A percentile compares a stretch with the other conserved stretches of the same genome.
These are phyloP conservation scores for Suillus americanus DNA, from an alignment of 768 basidiomycete species.

Conservation along the genomic window DNA sequence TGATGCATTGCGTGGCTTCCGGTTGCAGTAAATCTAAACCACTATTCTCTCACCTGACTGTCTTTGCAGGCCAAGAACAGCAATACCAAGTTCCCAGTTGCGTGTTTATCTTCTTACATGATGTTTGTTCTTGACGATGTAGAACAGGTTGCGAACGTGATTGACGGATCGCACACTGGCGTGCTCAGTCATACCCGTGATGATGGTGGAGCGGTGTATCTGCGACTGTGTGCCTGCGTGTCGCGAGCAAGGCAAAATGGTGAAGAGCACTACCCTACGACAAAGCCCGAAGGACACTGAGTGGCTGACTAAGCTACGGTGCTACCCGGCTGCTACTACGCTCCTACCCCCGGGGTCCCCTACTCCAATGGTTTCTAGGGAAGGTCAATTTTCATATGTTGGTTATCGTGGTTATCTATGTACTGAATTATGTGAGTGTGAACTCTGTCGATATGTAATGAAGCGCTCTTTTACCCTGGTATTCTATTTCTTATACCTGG, in stretches of 20 bases:
- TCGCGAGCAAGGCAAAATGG: too few relatives aligned
- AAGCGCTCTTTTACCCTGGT: conserved; percentile 27
- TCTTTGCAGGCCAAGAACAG: not conserved
- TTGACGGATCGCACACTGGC: too few relatives aligned
- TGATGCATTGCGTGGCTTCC: not conserved
- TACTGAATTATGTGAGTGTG: conserved; percentile 6
- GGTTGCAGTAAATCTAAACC: not conserved
- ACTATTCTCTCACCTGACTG: not conserved
- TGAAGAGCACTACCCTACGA: too few relatives aligned
- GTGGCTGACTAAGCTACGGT: too few relatives aligned
- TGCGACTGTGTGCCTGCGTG: too few relatives aligned
- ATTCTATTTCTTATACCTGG: conserved; percentile 14
- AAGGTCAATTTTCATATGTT: conserved; percentile 6
- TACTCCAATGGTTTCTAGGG: too few relatives aligned
- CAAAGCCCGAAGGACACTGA: too few relatives aligned
- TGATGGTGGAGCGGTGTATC: too few relatives aligned
- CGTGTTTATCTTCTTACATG: too few relatives aligned
- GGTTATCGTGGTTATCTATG: conserved; percentile 10
- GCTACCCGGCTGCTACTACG: too few relatives aligned
- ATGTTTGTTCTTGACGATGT: not conserved
- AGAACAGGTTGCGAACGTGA: not conserved
- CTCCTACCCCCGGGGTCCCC: too few relatives aligned
- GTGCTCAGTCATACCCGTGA: not conserved
- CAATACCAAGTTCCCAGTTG: not conserved
- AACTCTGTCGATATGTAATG: not conserved